These are phyloP conservation scores for Neonectria punicea DNA, from an alignment of 2,329 filamentous ascomycete species.

Conservation along the genomic window DNA sequence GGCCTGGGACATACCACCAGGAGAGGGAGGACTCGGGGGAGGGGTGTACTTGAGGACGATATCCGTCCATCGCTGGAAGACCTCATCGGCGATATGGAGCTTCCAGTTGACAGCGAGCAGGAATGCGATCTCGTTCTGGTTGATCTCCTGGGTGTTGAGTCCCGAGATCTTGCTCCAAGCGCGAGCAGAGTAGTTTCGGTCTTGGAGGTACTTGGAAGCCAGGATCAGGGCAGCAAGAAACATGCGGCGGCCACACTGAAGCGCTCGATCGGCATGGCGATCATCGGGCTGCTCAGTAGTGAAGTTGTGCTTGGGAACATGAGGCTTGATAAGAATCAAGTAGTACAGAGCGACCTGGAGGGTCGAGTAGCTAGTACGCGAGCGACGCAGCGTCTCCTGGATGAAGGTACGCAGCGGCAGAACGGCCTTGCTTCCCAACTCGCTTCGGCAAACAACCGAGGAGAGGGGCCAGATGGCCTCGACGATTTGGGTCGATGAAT, in stretches of 20 bases:
- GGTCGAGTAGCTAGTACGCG: constrained; percentile 96
- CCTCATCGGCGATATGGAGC: constrained; percentile 88
- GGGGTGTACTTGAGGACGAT: constrained; percentile 89
- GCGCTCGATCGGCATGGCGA: constrained; percentile 76
- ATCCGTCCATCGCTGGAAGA: constrained; percentile 94
- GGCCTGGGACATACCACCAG: constrained; percentile 56
- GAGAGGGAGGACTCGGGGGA: constrained; percentile 69
- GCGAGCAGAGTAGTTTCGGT: constrained; percentile 95
- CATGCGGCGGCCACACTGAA: constrained; percentile 97
- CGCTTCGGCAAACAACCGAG: constrained; percentile 79
- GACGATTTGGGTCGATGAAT: constrained; percentile 97
- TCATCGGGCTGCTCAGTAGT: constrained; percentile 86
- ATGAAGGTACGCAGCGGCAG: constrained; percentile 95
- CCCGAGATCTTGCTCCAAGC: constrained; percentile 99
- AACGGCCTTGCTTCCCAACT: constrained; percentile 78
- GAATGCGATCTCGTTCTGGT: constrained; percentile 95
- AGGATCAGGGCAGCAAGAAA: constrained; percentile 94
- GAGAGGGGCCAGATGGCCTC: constrained; percentile 97
- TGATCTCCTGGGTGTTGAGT: constrained; percentile 92
- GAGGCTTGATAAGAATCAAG: constrained; percentile 90
- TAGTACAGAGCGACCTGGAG: constrained; percentile 97
- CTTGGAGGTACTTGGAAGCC: constrained; percentile 97
- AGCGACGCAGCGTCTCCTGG: constrained; percentile 94
- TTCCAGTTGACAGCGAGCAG: constrained; percentile 92
- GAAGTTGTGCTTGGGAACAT: constrained; percentile 85